These are phyloP conservation scores for Kockiozyma suomiensis DNA, from an alignment of 805 yeast genomes.

Conservation along the genomic window DNA sequence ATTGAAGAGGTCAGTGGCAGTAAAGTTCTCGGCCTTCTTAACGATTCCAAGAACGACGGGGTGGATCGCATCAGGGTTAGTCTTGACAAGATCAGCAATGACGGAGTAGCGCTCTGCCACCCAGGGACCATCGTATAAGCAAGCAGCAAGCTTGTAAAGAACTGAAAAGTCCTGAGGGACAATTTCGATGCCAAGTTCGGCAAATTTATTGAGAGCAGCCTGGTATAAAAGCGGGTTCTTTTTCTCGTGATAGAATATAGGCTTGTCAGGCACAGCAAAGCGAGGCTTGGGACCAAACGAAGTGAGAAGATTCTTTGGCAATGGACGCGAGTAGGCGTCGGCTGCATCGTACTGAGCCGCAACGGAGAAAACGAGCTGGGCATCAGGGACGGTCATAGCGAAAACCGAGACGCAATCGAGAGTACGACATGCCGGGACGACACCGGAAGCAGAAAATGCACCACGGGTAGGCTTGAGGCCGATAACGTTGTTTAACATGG, in stretches of 20 bases:
- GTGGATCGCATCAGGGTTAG: conserved; percentile 77
- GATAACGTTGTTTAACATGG: conserved; percentile 85
- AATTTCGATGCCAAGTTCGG: conserved; percentile 60
- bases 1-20: conserved; percentile 82
- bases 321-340: conserved; percentile 78
- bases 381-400: conserved; percentile 75
- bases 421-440: conserved; percentile 96
- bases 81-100: conserved; percentile 64
- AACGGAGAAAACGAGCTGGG: conserved; percentile 71
- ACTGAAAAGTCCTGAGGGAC: conserved; percentile 72
- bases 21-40: conserved; percentile 70
- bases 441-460: conserved; percentile 80
- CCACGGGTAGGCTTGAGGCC: conserved; percentile 95
- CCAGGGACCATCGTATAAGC: conserved; percentile 98
- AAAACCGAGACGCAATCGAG: conserved; percentile 91
- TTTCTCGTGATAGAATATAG: conserved; percentile 79
- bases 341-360: conserved; percentile 71
- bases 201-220: conserved; percentile 59
- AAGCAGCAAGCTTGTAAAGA: conserved; percentile 76
- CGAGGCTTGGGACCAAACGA: conserved; percentile 61
- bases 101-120: conserved; percentile 94
- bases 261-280: conserved; percentile 73
- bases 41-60: conserved; percentile 81
- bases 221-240: conserved; percentile 73
- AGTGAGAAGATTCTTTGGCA: conserved; percentile 67